These are phyloP conservation scores for Apiotrichum brassicae DNA, from an alignment of 1,284 basidiomycete species.

Conservation along the genomic window DNA sequence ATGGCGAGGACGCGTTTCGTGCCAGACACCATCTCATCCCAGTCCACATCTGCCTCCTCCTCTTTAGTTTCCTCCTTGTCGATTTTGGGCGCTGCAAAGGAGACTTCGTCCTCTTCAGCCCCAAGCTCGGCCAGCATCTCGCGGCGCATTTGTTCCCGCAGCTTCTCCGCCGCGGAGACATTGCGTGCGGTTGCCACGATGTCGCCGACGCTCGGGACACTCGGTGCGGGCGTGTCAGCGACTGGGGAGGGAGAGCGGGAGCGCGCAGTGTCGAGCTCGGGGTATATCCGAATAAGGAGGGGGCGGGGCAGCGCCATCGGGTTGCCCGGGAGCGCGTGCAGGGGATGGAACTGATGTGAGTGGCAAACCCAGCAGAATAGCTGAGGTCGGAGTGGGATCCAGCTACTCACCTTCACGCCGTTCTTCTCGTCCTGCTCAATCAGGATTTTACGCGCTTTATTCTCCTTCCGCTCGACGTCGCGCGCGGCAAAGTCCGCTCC, in stretches of 20 bases:
- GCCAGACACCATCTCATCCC: conserved; percentile 32
- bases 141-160: conserved; percentile 40
- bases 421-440: conserved; percentile 31
- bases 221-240: neutral
- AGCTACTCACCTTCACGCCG: conserved; percentile 33
- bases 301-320: conserved; percentile 37
- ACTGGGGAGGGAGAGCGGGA: conserved; percentile 19
- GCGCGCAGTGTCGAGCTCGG: conserved; percentile 18
- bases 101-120: conserved; percentile 16
- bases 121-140: conserved; percentile 37
- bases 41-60: conserved; percentile 19
- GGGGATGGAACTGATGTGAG: conserved; percentile 47
- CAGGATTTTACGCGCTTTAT: conserved; percentile 34
- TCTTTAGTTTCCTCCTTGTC: conserved; percentile 3
- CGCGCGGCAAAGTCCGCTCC: conserved; percentile 27
- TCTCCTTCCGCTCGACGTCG: conserved; percentile 32
- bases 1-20: conserved; percentile 41
- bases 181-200: conserved; percentile 13
- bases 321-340: conserved; percentile 37
- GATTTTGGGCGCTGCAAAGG: conserved; percentile 18
- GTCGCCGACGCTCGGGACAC: neutral
- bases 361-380: no score
- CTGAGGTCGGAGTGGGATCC: no score
- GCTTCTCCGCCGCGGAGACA: conserved; percentile 32
- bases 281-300: conserved; percentile 35